Conservation (phyloP, 805 yeast genomes). For the Jamesozyma gamospora region DNA sequence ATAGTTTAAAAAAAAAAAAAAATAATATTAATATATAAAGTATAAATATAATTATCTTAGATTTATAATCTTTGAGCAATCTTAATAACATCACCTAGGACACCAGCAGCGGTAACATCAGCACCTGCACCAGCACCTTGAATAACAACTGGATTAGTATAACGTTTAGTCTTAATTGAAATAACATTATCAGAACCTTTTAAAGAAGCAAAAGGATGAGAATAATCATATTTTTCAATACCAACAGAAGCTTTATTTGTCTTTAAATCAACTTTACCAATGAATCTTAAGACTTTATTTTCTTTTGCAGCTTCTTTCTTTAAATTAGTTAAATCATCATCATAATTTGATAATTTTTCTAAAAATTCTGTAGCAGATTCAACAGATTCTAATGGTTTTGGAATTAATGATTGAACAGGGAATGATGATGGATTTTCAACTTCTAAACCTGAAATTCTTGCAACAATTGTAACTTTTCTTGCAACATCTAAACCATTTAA, state of each 20-base stretch:
- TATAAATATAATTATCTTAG: neutral
- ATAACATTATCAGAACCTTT: conserved; percentile 95
- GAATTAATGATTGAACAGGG: conserved; percentile 90
- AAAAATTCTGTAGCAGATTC: conserved; percentile 69
- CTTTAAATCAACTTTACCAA: conserved; percentile 78
- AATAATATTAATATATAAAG: neutral
- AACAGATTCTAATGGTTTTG: conserved; percentile 69
- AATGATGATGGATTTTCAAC: conserved; percentile 85
- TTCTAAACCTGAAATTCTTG: conserved; percentile 80
- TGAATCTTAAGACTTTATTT: conserved; percentile 83
- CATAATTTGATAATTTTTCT: conserved; percentile 72
- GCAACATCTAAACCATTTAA: conserved; percentile 97
- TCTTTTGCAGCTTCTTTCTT: conserved; percentile 75
- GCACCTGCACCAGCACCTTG: conserved; percentile 98
- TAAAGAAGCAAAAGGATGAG: conserved; percentile 92
- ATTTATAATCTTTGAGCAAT: conserved; percentile 67
- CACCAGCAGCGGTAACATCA: conserved; percentile 77
- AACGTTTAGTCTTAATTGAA: conserved; percentile 84
- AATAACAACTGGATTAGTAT: conserved; percentile 82
- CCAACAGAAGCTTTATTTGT: conserved; percentile 70
- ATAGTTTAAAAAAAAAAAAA: neutral
- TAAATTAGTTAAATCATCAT: conserved; percentile 63
- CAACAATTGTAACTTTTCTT: conserved; percentile 91
- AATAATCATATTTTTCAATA: conserved; percentile 71
- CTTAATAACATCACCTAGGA: conserved; percentile 85